phyloP scores from a whole-genome alignment of 768 basidiomycete species.

The Chalciporus pseudorubinellus region DNA sequence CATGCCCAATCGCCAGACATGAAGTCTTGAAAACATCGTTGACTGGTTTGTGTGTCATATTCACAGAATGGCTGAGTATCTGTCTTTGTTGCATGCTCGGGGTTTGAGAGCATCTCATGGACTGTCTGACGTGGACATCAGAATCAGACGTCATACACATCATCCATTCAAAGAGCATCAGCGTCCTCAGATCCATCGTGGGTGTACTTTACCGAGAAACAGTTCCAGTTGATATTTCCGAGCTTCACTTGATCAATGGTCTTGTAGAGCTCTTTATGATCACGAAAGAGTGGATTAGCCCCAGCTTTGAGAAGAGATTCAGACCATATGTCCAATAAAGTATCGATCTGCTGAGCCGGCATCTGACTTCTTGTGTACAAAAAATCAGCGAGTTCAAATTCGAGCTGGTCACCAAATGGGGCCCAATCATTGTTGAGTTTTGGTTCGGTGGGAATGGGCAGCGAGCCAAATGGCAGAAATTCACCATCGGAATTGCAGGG shows the following conservation, averaged over 20 bases:
- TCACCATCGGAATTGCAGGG: no score
- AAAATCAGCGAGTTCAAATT: conserved; percentile 24
- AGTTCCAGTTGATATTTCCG: conserved; percentile 38
- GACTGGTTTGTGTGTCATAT: neutral
- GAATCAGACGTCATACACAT: conserved; percentile 8
- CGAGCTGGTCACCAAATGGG: conserved; percentile 9
- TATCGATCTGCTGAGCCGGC: conserved; percentile 18
- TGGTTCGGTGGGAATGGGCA: no score
- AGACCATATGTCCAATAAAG: conserved; percentile 21
- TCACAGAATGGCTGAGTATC: conserved; percentile 19
- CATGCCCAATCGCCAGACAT: conserved; percentile 18
- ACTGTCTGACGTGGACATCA: conserved; percentile 7
- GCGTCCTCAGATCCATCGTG: neutral
- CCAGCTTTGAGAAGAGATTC: neutral
- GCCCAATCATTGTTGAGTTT: conserved; percentile 12
- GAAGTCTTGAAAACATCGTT: conserved; percentile 4
- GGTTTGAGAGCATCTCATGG: neutral
- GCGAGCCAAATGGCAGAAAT: no score
- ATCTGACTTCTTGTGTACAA: conserved; percentile 20
- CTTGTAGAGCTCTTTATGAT: neutral
- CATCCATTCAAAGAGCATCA: neutral
- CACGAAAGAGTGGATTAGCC: neutral
- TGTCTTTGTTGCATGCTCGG: conserved; percentile 16
- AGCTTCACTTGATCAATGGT: conserved; percentile 34
- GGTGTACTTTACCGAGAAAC: conserved; percentile 23